phyloP scores from a whole-genome alignment of 2,329 filamentous ascomycete genomes.

The Botrytis cinerea region DNA sequence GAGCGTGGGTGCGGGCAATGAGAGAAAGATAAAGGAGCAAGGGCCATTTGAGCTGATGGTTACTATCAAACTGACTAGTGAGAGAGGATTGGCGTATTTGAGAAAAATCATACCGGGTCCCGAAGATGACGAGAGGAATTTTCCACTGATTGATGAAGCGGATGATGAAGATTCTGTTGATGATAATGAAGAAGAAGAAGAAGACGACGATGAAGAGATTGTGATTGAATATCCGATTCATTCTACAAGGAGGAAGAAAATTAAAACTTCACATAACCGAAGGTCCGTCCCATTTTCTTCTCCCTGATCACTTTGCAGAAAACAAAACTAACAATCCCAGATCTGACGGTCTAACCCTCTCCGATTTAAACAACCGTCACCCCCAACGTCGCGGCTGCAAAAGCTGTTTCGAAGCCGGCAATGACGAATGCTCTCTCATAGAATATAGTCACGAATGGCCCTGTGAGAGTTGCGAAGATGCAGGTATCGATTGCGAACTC shows the following conservation, averaged over 20 bases:
- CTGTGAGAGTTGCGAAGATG: conserved; percentile 36
- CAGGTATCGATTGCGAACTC: conserved; percentile 28
- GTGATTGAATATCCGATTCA: conserved; percentile 8
- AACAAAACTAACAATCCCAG: conserved; percentile 25
- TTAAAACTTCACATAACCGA: conserved; percentile 20
- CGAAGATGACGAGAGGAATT: background rate
- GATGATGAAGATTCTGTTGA: conserved; percentile 13
- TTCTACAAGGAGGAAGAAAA: conserved; percentile 4
- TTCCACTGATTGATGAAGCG: conserved; percentile 7
- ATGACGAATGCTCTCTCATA: conserved; percentile 37
- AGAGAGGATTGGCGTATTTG: background rate
- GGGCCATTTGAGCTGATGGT: conserved; percentile 25
- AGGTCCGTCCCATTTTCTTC: background rate
- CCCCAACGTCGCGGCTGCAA: conserved; percentile 38
- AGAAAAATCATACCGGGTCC: background rate
- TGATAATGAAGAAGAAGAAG: background rate
- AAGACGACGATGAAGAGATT: background rate
- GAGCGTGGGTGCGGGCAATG: conserved; percentile 1
- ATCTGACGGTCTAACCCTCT: conserved; percentile 32
- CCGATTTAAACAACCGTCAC: conserved; percentile 29
- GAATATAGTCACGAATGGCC: conserved; percentile 32
- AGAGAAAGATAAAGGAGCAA: conserved; percentile 17
- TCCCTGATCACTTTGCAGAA: too few relatives aligned
- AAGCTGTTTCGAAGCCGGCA: conserved; percentile 33
- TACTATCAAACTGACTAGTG: conserved; percentile 24